phyloP scores from a whole-genome alignment of 129 eudicot genomes.

The Sambucus nigra region DNA sequence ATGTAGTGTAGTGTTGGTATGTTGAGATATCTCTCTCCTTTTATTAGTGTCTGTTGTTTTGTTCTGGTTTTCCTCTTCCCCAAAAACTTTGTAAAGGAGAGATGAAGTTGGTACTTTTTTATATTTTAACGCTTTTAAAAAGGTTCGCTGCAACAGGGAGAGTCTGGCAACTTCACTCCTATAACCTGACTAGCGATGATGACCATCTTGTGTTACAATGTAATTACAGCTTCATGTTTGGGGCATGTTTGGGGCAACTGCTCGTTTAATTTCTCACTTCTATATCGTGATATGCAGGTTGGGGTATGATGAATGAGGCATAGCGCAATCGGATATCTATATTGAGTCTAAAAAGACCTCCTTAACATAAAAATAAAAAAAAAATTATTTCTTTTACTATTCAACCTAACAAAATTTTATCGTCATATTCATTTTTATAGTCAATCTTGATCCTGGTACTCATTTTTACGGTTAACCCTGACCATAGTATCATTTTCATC shows the following conservation, averaged over 20 bases:
- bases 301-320: too few species aligned
- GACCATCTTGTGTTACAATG: not conserved
- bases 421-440: too few species aligned
- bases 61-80: not conserved
- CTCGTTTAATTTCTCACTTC: not conserved
- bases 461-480: too few species aligned
- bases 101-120: not conserved
- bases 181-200: not conserved
- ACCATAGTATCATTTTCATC: too few species aligned
- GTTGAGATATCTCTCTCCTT: not conserved
- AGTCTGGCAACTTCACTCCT: not conserved
- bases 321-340: too few species aligned
- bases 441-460: too few species aligned
- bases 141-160: not conserved
- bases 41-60: not conserved
- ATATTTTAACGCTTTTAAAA: not conserved
- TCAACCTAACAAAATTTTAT: too few species aligned
- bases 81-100: not conserved
- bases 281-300: not conserved
- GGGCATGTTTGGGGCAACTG: too few species aligned
- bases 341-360: too few species aligned
- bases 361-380: too few species aligned
- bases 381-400: too few species aligned
- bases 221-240: not conserved
- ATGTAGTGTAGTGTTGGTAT: not conserved